Evolutionary conservation across 2,329 filamentous ascomycete species (phyloP).

Genomic region (Colletotrichum sp.): DNA sequence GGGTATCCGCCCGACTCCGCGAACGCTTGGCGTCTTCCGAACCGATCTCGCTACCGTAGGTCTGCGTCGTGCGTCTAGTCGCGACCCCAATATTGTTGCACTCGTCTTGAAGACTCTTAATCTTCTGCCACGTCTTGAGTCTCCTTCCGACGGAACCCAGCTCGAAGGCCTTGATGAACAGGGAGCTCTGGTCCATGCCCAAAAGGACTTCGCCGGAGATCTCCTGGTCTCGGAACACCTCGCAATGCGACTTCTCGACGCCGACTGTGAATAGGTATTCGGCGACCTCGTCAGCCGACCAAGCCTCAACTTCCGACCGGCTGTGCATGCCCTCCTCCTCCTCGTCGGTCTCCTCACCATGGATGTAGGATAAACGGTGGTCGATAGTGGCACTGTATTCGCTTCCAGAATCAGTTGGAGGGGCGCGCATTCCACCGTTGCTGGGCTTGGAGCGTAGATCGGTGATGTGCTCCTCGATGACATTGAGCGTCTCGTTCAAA

Average conservation of each 20-base stretch:
- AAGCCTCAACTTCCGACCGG: conserved; percentile 74
- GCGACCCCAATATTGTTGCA: conserved; percentile 59
- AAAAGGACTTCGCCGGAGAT: conserved; percentile 93
- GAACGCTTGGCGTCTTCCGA: conserved; percentile 56
- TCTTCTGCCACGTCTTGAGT: conserved; percentile 95
- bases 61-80: conserved; percentile 58
- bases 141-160: conserved; percentile 88
- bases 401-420: conserved; percentile 79
- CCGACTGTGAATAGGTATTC: conserved; percentile 86
- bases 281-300: conserved; percentile 83
- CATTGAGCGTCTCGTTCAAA: conserved; percentile 91
- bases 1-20: conserved; percentile 62
- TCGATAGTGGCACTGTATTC: conserved; percentile 85
- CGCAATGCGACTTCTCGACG: conserved; percentile 88
- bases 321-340: conserved; percentile 78
- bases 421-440: conserved; percentile 56
- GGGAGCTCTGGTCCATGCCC: conserved; percentile 92
- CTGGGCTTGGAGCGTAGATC: conserved; percentile 69
- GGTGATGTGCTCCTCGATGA: conserved; percentile 97
- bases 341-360: conserved; percentile 93
- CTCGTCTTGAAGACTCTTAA: conserved; percentile 90
- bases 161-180: conserved; percentile 96
- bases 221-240: conserved; percentile 94
- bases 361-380: conserved; percentile 86
- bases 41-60: conserved; percentile 63